These are phyloP conservation scores for Annulohypoxylon nitens DNA, from an alignment of 495 filamentous ascomycete genomes.

Conservation along the genomic window DNA sequence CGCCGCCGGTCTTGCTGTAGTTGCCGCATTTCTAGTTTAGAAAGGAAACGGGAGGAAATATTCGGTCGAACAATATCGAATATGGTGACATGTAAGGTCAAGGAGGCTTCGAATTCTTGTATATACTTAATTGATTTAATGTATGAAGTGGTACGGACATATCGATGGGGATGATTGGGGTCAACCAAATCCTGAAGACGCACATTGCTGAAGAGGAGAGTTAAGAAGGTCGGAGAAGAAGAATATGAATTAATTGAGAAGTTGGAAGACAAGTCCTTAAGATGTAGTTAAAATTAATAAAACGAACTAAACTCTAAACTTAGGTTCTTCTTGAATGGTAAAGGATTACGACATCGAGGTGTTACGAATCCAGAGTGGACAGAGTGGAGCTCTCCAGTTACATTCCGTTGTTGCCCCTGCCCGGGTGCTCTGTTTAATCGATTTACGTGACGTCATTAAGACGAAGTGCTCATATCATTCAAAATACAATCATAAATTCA, in stretches of 20 bases:
- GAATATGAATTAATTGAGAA: not conserved
- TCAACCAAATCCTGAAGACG: not conserved
- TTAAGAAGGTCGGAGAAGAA: not conserved
- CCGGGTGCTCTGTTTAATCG: not conserved
- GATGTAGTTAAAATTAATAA: constrained; percentile 13
- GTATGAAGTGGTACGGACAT: constrained; percentile 8
- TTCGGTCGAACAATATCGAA: not conserved
- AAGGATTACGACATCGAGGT: constrained; percentile 7
- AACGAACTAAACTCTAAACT: not conserved
- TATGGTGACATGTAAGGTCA: not conserved
- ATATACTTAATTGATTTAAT: constrained; percentile 20
- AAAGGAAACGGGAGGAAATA: not conserved
- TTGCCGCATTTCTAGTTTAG: constrained; percentile 40
- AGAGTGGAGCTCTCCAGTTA: constrained; percentile 11
- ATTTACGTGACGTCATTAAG: constrained; percentile 44
- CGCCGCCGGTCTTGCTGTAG: constrained; percentile 32
- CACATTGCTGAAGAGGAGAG: too few relatives aligned
- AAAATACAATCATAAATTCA: not conserved
- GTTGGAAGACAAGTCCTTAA: not conserved
- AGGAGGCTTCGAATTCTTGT: constrained; percentile 15
- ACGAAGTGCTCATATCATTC: constrained; percentile 24
- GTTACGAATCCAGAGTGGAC: constrained; percentile 23
- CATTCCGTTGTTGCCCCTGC: constrained; percentile 1
- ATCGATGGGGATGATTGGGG: constrained; percentile 1
- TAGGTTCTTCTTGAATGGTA: not conserved